Conservation (phyloP, 371 early-diverging fungal genomes). For the Smittium mucronatum region DNA sequence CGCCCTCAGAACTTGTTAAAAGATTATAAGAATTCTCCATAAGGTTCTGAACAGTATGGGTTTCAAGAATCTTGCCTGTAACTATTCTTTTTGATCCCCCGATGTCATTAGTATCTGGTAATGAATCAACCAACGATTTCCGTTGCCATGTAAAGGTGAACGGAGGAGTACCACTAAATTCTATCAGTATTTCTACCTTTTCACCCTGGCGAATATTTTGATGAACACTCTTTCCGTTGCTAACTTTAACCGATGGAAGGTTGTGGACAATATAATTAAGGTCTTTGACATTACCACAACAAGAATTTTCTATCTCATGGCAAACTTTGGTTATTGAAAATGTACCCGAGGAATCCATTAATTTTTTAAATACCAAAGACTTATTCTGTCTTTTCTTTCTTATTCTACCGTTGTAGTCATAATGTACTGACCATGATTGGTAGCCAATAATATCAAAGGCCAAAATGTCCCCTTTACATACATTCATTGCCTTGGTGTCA, state of each 20-base stretch:
- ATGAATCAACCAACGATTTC: constrained; percentile 14
- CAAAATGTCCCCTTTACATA: constrained; percentile 30
- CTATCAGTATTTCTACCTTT: constrained; percentile 24
- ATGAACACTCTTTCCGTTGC: constrained; percentile 26
- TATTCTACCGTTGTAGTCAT: constrained; percentile 21
- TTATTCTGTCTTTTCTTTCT: constrained; percentile 9
- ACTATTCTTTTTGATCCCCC: background rate
- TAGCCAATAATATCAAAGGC: constrained; percentile 30
- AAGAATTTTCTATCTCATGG: constrained; percentile 31
- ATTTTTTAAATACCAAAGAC: constrained; percentile 16
- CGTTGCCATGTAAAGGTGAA: constrained; percentile 35
- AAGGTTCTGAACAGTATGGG: constrained; percentile 31
- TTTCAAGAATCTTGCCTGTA: constrained; percentile 24
- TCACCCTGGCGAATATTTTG: constrained; percentile 32
- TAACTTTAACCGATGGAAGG: constrained; percentile 28
- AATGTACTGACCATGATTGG: constrained; percentile 27
- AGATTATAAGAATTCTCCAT: constrained; percentile 18
- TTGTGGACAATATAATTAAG: constrained; percentile 24
- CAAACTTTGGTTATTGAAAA: constrained; percentile 27
- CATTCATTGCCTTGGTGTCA: constrained; percentile 8
- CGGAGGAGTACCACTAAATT: constrained; percentile 26
- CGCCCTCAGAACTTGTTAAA: constrained; percentile 26
- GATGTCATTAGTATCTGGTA: background rate
- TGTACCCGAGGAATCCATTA: constrained; percentile 30
- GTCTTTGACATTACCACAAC: constrained; percentile 28